Evolutionary conservation across 768 basidiomycete genomes (phyloP).

Genomic region (Daedalea quercina): DNA sequence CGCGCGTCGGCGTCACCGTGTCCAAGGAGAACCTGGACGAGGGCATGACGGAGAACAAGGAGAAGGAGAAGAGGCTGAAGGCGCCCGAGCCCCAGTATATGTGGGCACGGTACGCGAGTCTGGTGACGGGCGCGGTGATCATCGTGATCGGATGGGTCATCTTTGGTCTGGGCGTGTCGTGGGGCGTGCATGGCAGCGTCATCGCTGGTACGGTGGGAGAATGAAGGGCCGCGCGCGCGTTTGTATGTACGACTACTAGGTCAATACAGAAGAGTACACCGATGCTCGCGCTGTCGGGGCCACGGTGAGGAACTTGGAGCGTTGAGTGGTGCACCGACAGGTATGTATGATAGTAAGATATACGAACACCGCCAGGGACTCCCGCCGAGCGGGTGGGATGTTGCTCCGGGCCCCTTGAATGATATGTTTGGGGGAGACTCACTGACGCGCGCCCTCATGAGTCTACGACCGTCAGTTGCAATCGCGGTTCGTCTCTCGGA

Average conservation of each 20-base stretch:
- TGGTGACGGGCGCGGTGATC: conserved; percentile 18
- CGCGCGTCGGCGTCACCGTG: conserved; percentile 8
- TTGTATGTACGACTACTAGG: neutral
- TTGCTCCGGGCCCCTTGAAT: no score
- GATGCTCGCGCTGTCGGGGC: no score
- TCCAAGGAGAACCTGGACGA: conserved; percentile 14
- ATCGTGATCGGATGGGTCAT: conserved; percentile 35
- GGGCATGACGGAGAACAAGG: conserved; percentile 15
- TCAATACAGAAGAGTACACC: no score
- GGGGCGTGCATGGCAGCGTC: conserved; percentile 35
- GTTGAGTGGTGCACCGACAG: no score
- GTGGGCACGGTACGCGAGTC: conserved; percentile 16
- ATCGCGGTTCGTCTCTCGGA: no score
- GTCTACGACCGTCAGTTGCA: no score
- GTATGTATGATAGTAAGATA: no score
- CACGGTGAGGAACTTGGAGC: no score
- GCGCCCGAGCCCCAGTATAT: conserved; percentile 13
- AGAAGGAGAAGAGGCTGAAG: conserved; percentile 27
- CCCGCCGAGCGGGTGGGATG: no score
- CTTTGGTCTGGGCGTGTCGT: conserved; percentile 35
- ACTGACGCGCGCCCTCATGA: no score
- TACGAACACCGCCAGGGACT: no score
- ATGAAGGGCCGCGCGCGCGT: conserved; percentile 8
- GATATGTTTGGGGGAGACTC: no score
- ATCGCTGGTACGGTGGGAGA: conserved; percentile 23